Base-by-base conservation (phyloP, 164 flowering plant species). In the Nelumbo lutea region DNA sequence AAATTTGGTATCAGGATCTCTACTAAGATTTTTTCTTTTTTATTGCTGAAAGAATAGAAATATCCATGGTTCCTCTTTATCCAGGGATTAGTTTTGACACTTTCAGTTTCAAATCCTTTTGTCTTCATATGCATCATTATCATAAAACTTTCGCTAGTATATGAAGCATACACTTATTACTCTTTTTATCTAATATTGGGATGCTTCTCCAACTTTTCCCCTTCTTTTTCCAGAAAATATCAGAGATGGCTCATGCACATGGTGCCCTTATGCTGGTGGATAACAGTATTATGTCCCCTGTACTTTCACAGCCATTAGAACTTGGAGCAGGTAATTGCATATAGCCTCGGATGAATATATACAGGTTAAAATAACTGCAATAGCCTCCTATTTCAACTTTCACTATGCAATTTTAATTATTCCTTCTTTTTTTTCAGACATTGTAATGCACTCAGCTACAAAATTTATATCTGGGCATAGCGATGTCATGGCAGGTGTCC, bases 231-330 rank as follows among this genome's bases (percentile, higher is more conserved):
- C 81, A 95, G 99, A 93, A 83, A 84, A 87, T 96, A 73, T 77
- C 92, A 62, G 88, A 88, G 72, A 73, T 91, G 46, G 96, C 97
- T 60, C 97, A 90, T 78, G 82, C 83, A 58, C 80, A 80, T 79
- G 98, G 91, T 70, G 96, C 98, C 68, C 84, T 93, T 68, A 75
- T 96, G 43, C 66, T 96, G 85, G 96, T 96, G 61, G 99, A 96
- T 78, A 96, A 96, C 70, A 96, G 99, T 72, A 96, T 96, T 46
- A 87, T 96, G 98, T 93, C 99, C 42, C 98, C 99, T 62, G 96
- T 90, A 38, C 72, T 96, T 44, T 93, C 92, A 40, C 91, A 58
- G 62, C 98, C 99, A 13, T 75, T 93, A 79, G 92, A 91, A 72
- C 92, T 96, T 77, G 99, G 99, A 69, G 98, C 99, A 79, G 97